A percentile compares a stretch with the other conserved stretches of the same genome.
Evolutionary conservation across 768 basidiomycete species (phyloP).

Genomic region (Boletus eberwhitei): DNA sequence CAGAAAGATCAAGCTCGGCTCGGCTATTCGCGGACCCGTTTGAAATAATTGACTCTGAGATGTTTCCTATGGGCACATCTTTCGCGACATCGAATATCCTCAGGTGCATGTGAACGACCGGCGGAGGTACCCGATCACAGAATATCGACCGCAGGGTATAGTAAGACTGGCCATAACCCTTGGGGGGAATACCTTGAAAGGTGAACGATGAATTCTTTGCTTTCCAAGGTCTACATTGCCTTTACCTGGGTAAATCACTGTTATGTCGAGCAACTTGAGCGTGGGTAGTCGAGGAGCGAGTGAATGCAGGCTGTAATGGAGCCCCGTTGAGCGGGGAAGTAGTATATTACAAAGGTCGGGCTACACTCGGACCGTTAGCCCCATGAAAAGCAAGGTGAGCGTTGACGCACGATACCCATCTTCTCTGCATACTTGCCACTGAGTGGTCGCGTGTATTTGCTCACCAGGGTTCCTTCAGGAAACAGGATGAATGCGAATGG

Average conservation of each 20-base stretch:
- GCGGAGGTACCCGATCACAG: constrained; percentile 75
- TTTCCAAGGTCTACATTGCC: not conserved
- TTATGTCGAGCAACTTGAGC: constrained; percentile 85
- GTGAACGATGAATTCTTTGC: not conserved
- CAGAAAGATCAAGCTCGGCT: constrained; percentile 50
- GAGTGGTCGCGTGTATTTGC: constrained; percentile 77
- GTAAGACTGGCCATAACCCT: constrained; percentile 81
- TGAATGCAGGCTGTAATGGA: constrained; percentile 80
- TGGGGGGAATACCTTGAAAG: constrained; percentile 64
- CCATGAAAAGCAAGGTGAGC: constrained; percentile 3
- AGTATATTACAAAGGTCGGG: constrained; percentile 76
- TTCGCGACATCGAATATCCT: constrained; percentile 67
- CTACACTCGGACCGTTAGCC: constrained; percentile 39
- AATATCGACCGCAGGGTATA: constrained; percentile 92
- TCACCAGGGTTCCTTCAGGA: constrained; percentile 95
- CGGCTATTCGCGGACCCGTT: constrained; percentile 28
- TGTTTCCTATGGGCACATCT: constrained; percentile 68
- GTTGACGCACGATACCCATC: constrained; percentile 72
- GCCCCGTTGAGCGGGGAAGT: constrained; percentile 88
- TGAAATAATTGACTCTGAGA: constrained; percentile 35
- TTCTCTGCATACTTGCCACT: constrained; percentile 88
- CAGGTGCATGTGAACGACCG: constrained; percentile 83
- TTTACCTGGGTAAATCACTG: constrained; percentile 85
- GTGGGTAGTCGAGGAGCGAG: constrained; percentile 73
- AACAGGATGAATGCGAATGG: constrained; percentile 85